Base-by-base conservation (phyloP, 768 basidiomycete species). In the Tulasnella sp. region DNA sequence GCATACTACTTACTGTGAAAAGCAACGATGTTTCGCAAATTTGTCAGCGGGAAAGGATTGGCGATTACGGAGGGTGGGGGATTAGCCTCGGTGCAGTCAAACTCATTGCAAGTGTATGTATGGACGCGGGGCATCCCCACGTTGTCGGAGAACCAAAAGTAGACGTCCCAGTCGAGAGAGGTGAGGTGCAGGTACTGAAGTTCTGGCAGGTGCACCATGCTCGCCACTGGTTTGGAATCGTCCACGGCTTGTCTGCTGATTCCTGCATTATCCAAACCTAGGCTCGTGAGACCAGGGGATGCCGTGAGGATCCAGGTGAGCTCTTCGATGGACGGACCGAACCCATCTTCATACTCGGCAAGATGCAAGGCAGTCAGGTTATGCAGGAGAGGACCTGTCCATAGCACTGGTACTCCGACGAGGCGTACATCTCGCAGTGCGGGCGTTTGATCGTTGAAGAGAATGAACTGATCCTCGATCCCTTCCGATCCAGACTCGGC, bases 371-470 rank as follows among this genome's bases (percentile, higher is more conserved):
- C 44, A n/a, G 30, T 50, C 3, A 59, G 46, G 34, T 27, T 38
- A 19, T 50, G 27, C 24, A 59, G 31, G 12, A 59, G 49, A 4
- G 46, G 49, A 19, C 57, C 57, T 17, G 27, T 42, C 57, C 57
- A 59, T 4, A 46, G 27, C 12, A 59, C 46, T 21, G 44, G 27
- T 19, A 59, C 57, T 17, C 46, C 46, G 11, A 31, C 21, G 24
- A 59, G 45, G 27, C 31, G 21, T 10, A 59, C 21, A 34, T 19
- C 31, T 46, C 43, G 25, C 21, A 59, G 29, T 1, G 31, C 10
- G 27, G 57, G 57, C 3, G 45, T 49, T n/a, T 31, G 44, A 38
- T 50, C 57, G 10, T 50, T 41, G 57, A 59, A 59, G 29, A 59
- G 41, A 25, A 31, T 25, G 34, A 31, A 25, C 46, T 46, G 31